A percentile compares a stretch with the other conserved stretches of the same genome.
Conservation (phyloP, 2,329 filamentous ascomycete species). For the Pyrenophora tritici-repentis region DNA sequence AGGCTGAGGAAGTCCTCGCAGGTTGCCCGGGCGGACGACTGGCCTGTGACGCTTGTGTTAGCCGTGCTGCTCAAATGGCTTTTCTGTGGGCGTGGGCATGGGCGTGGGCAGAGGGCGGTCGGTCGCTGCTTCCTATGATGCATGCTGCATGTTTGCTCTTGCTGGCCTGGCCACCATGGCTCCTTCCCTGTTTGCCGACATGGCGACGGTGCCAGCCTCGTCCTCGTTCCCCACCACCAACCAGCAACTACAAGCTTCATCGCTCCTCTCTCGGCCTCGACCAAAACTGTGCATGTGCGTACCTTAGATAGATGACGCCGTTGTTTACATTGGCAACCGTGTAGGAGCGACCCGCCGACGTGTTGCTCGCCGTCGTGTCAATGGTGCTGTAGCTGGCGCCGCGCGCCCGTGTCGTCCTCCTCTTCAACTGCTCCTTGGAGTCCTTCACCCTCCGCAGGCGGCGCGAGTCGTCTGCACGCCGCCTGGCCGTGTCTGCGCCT, state of each 20-base stretch:
- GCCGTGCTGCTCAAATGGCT: neutral
- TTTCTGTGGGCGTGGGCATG: no score
- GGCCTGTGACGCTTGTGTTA: conserved; percentile 37
- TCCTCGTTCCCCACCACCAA: neutral
- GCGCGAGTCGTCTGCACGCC: conserved; percentile 37
- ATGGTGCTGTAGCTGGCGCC: conserved; percentile 41
- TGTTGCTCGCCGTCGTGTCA: conserved; percentile 33
- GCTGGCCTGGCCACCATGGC: neutral
- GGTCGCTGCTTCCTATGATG: neutral
- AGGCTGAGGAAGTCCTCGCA: conserved; percentile 39
- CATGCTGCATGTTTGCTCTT: neutral
- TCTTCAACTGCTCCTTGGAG: conserved; percentile 46
- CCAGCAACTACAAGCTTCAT: no score
- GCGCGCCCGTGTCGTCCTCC: conserved; percentile 36
- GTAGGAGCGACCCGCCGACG: conserved; percentile 48
- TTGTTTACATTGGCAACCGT: conserved; percentile 56
- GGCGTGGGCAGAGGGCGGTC: neutral
- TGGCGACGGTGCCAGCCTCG: neutral
- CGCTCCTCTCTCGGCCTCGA: no score
- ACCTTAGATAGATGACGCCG: conserved; percentile 56
- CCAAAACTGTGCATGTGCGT: conserved; percentile 22
- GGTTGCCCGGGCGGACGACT: conserved; percentile 43
- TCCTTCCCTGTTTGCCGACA: neutral
- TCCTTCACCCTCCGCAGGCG: conserved; percentile 46
- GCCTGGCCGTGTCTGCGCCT: conserved; percentile 33